Base-by-base conservation (phyloP, 2,329 filamentous ascomycete species). In the Ramichloridium luteum region DNA sequence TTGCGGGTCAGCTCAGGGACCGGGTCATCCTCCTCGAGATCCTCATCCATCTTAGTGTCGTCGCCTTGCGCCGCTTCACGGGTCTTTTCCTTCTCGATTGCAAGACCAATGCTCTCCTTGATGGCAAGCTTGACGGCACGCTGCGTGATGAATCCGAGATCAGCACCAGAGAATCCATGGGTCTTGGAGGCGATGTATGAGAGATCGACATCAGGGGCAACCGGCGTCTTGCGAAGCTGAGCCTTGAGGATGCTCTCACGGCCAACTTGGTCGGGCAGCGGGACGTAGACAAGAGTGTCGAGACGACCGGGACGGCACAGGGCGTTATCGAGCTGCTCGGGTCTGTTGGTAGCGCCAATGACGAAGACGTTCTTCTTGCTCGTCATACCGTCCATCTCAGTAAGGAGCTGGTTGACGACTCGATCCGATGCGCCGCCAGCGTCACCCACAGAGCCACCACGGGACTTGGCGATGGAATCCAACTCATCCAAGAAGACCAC, bases 311-410 rank as follows among this genome's bases (percentile, higher is more conserved):
- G 90, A 73, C 90, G 86, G 74, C 88, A 94, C 50, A 98, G 74
- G 49, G 90, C 90, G 57, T 90, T 90, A 61, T 98, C 90, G 38
- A 98, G 81, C 68, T 96, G 90, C 68, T 98, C 90, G 26, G 90
- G 90, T 68, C 90, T 75, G 70, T 98, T 98, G 62, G 90, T 98
- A 27, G 90, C 90, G 59, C 90, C 90, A 51, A 98, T 98, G 45
- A 98, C 90, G 64, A 98, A 98, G 44, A 98, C 90, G 59, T 98
- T 98, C 81, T 98, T 98, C 82, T 98, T 98, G 23, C 88, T 94
- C 27, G 88, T 96, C 88, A 96, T 96, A 52, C 88, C 88, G 49
- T 96, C 88, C 88, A 96, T 94, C 74, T 96, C 84, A 47, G 90
- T 98, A 55, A 98, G 68, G 57, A 98, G 85, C 71, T 98, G 92